Base-by-base conservation (phyloP, 2,329 filamentous ascomycete species). In the Cordyceps cateniannulata region DNA sequence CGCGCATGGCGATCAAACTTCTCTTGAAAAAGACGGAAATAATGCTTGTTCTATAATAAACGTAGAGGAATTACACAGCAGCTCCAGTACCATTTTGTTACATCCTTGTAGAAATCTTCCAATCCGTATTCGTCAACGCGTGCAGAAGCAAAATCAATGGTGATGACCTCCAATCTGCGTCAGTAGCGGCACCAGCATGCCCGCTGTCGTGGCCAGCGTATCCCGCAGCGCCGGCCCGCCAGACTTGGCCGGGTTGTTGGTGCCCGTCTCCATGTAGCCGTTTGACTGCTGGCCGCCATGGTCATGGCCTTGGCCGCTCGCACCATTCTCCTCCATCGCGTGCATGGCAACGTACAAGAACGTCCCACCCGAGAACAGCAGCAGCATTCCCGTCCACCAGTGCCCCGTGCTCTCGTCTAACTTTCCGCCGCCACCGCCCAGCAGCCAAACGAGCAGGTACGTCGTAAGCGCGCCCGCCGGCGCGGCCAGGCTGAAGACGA, bases 331-430 rank as follows among this genome's bases (percentile, higher is more conserved):
- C 71, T 96, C 90, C 91, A 98, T 96, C 1, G 93, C 92, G 71
- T 99, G 95, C 93, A 98, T 97, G 1, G 95, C 95, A 48, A 99
- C 95, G 70, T 98, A 97, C 88, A 99, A 75, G 71, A 99, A 99
- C 0, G 95, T 99, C 18, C 95, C 95, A 0, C 89, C 95, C 0
- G 91, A 96, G 71, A 99, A 99, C n/a, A 98, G 78, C 9, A 99
- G 78, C 48, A 98, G 77, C 80, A 96, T 91, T 25, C 95, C 95
- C 0, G 93, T 98, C 79, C 90, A 93, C 86, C 91, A 97, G 67
- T 87, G 85, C 61, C 90, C 85, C 22, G 81, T 79, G 52, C 85
- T 82, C 56, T 87, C 84, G 71, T 79, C 75, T 63, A 78, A 70
- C 47, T 80, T 76, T 59, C 83, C 77, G 63, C 90, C 84, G 60